phyloP scores from a whole-genome alignment of 1,139 yeast genomes.

The Saccharomyces hybrid region DNA sequence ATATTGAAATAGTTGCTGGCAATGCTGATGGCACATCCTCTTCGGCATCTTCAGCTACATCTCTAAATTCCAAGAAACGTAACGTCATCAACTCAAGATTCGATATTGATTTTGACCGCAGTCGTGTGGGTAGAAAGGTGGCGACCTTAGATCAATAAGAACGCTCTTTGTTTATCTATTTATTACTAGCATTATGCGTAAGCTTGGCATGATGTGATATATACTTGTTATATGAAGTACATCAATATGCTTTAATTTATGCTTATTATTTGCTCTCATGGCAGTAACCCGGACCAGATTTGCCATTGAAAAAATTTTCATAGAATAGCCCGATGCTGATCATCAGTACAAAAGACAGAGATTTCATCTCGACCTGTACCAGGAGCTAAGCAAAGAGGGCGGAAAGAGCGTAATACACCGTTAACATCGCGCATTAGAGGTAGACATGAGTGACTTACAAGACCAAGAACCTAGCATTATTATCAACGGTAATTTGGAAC shows the following conservation, averaged over 20 bases:
- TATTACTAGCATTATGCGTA: not conserved
- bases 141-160: constrained; percentile 18
- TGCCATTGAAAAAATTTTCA: not conserved
- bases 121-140: constrained; percentile 35
- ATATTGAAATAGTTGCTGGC: not conserved
- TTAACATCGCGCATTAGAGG: not conserved
- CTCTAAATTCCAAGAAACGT: constrained; percentile 12
- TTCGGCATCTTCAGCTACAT: constrained; percentile 2
- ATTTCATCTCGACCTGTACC: not conserved
- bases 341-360: not conserved
- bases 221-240: not conserved
- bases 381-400: not conserved
- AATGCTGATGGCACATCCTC: not conserved
- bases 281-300: not conserved
- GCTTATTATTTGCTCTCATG: not conserved
- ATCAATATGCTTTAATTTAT: not conserved
- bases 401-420: not conserved
- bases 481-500: constrained; percentile 62
- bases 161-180: not conserved
- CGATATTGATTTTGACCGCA: constrained; percentile 35
- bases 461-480: constrained; percentile 80
- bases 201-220: not conserved
- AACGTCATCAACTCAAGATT: constrained; percentile 29
- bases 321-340: not conserved
- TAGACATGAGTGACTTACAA: constrained; percentile 58